Evolutionary conservation across 495 filamentous ascomycete genomes (phyloP).

Genomic region (Trichoderma asperelloides): DNA sequence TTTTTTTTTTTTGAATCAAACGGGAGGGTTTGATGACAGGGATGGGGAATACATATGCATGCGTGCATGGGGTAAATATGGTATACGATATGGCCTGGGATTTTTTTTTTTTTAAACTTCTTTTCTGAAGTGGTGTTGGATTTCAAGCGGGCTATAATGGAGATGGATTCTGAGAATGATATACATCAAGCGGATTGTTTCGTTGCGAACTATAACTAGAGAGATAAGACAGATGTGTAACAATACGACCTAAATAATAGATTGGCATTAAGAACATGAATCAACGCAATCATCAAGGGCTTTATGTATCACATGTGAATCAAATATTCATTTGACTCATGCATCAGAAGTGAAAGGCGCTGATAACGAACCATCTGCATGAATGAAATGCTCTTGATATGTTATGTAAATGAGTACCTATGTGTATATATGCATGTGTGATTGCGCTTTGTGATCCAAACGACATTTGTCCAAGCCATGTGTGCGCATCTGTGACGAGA

Average conservation of each 20-base stretch:
- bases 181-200: conserved; percentile 11
- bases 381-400: background rate
- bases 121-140: background rate
- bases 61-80: background rate
- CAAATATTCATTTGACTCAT: no score
- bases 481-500: background rate
- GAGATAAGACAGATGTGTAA: background rate
- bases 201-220: conserved; percentile 9
- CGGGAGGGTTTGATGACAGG: background rate
- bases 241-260: background rate
- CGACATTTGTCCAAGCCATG: background rate
- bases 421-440: background rate
- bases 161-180: background rate
- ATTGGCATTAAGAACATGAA: background rate
- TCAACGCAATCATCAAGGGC: no score
- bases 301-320: no score
- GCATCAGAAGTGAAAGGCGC: no score
- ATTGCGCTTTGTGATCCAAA: background rate
- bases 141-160: background rate
- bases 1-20: background rate
- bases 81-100: background rate
- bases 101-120: background rate
- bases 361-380: no score
- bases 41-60: background rate
- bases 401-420: background rate